Evolutionary conservation across 768 basidiomycete genomes (phyloP).

Genomic region (Leccinum uliginosum): DNA sequence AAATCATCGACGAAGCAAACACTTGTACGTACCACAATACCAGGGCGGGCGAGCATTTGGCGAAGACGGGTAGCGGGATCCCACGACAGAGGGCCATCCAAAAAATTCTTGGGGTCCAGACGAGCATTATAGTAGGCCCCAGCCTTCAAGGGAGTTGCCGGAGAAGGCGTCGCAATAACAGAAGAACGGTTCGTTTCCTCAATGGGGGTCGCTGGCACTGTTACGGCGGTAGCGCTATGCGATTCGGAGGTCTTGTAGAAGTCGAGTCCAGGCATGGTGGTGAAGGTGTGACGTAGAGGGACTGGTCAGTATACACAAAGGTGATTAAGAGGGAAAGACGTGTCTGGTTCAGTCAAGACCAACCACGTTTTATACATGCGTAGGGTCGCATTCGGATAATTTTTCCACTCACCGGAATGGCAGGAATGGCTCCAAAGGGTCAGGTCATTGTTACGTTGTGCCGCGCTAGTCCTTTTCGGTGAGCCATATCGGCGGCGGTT

Average conservation of each 20-base stretch:
- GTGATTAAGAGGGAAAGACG: slow-evolving; percentile 12
- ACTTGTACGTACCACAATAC: slow-evolving; percentile 59
- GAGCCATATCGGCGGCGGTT: neutral
- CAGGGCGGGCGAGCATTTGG: slow-evolving; percentile 65
- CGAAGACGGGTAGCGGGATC: slow-evolving; percentile 71
- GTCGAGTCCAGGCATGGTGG: slow-evolving; percentile 33
- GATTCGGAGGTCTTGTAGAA: slow-evolving; percentile 25
- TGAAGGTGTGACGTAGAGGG: slow-evolving; percentile 5
- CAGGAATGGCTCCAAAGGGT: slow-evolving; percentile 20
- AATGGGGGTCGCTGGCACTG: slow-evolving; percentile 4
- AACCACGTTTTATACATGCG: slow-evolving; percentile 20
- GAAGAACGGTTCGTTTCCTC: neutral
- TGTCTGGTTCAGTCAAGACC: neutral
- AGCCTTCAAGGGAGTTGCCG: slow-evolving; percentile 9
- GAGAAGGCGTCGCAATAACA: slow-evolving; percentile 3
- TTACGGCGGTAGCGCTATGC: neutral
- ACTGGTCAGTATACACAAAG: slow-evolving; percentile 20
- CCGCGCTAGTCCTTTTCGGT: slow-evolving; percentile 10
- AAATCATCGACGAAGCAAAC: neutral
- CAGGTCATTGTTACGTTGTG: slow-evolving; percentile 21
- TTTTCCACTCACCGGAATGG: slow-evolving; percentile 9
- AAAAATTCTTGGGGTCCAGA: slow-evolving; percentile 62
- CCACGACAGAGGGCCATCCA: slow-evolving; percentile 62
- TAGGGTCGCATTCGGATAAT: slow-evolving; percentile 9
- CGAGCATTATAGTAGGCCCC: slow-evolving; percentile 61